Percentiles rank a stretch among this genome's conserved stretches.
Conservation (phyloP, 2,329 filamentous ascomycete species). For the Lecanoromycetidae sp. region DNA sequence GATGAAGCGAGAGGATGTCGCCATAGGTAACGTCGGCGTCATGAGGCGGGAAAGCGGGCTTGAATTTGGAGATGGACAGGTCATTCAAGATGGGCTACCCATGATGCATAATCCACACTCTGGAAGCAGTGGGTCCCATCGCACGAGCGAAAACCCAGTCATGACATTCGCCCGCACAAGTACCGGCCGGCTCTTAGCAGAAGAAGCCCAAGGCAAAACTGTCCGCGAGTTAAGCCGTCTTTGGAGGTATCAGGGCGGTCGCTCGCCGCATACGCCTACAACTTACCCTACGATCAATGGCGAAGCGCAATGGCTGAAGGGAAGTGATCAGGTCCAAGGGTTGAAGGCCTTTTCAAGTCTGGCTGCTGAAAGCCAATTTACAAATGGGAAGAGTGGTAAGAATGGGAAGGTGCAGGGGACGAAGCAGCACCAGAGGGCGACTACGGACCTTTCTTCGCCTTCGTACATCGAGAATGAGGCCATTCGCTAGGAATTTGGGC, state of each 20-base stretch:
- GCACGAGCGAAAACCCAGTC: not conserved
- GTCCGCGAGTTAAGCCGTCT: constrained; percentile 29
- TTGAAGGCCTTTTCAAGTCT: not conserved
- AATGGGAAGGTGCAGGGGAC: not conserved
- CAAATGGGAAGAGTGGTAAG: not conserved
- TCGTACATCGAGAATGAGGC: not conserved
- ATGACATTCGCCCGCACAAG: constrained; percentile 12
- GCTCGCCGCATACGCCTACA: constrained; percentile 17
- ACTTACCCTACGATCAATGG: not conserved
- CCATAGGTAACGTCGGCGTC: constrained; percentile 6
- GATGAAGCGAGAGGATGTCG: constrained; percentile 9
- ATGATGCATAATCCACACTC: too few relatives aligned
- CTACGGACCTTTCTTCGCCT: not conserved
- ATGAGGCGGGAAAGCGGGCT: constrained; percentile 17
- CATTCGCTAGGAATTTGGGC: not conserved
- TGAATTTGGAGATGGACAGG: constrained; percentile 27
- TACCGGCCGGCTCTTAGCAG: constrained; percentile 14
- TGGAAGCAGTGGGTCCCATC: constrained; percentile 6
- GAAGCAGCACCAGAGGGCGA: not conserved
- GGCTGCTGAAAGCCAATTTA: not conserved
- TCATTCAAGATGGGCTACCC: constrained; percentile 16
- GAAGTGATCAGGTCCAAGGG: not conserved
- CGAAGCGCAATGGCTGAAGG: not conserved
- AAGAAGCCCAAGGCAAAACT: constrained; percentile 15
- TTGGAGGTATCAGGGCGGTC: constrained; percentile 31